A percentile compares a stretch with the other conserved stretches of the same genome.
phyloP scores from a whole-genome alignment of 495 filamentous ascomycete genomes.

The Hyaloscypha finlandica region DNA sequence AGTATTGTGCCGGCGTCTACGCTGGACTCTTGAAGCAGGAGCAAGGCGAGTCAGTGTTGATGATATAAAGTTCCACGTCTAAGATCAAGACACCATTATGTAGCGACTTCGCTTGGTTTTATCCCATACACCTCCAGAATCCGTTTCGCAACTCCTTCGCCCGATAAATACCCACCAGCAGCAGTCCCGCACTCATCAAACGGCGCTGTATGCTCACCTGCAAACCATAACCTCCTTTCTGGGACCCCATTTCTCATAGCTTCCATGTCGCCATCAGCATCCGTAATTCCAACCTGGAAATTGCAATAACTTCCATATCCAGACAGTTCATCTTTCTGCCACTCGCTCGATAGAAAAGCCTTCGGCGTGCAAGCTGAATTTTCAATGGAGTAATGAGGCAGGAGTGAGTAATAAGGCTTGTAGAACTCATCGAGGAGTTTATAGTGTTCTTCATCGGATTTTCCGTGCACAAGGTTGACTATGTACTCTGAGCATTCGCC shows the following conservation, averaged over 20 bases:
- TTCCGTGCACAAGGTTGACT: constrained; percentile 39
- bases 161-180: constrained; percentile 89
- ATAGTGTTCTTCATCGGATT: constrained; percentile 41
- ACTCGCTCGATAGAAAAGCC: constrained; percentile 68
- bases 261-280: constrained; percentile 72
- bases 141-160: constrained; percentile 71
- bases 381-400: constrained; percentile 61
- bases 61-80: background rate
- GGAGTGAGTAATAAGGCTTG: constrained; percentile 73
- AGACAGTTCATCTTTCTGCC: constrained; percentile 79
- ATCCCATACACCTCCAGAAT: constrained; percentile 18
- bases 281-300: constrained; percentile 75
- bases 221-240: constrained; percentile 80
- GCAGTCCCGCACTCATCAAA: constrained; percentile 87
- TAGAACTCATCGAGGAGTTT: constrained; percentile 56
- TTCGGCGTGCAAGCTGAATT: constrained; percentile 61
- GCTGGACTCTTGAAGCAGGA: background rate
- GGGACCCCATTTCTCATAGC: constrained; percentile 68
- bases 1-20: constrained; percentile 12
- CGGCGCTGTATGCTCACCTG: constrained; percentile 90
- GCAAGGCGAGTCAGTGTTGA: background rate
- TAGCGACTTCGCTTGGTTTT: background rate
- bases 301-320: constrained; percentile 88
- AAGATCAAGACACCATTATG: background rate
- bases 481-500: constrained; percentile 58